Conservation (phyloP, 352 stramenopile genomes). For the Globisporangium cylindrosporum region DNA sequence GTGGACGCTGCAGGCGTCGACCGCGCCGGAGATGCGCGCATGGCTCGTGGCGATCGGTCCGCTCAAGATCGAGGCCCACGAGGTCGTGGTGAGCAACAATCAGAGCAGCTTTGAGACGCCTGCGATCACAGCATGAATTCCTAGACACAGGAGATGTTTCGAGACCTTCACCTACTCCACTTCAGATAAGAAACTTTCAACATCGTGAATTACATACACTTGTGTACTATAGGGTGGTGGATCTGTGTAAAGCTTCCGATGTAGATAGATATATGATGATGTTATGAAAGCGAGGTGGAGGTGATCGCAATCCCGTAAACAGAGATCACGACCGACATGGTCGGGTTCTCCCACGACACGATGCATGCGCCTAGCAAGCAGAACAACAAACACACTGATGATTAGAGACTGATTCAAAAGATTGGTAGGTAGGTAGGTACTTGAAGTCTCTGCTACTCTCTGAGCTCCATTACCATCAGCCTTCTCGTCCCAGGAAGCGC, state of each 20-base stretch:
- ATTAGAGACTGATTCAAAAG: background rate
- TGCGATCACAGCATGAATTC: conserved; percentile 23
- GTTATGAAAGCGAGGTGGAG: conserved; percentile 8
- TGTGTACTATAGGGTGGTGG: background rate
- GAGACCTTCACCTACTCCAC: no score
- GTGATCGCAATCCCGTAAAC: conserved; percentile 68
- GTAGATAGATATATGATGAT: no score
- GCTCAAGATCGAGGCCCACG: conserved; percentile 52
- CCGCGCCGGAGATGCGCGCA: conserved; percentile 51
- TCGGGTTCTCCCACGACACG: conserved; percentile 75
- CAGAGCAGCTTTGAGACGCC: conserved; percentile 24
- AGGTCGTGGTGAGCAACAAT: conserved; percentile 20
- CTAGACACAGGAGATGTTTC: no score
- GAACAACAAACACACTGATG: background rate
- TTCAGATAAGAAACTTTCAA: no score
- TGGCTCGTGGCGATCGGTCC: conserved; percentile 74
- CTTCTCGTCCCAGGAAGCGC: conserved; percentile 74
- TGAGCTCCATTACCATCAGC: conserved; percentile 39
- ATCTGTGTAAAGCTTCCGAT: no score
- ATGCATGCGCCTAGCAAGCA: conserved; percentile 45
- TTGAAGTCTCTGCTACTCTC: no score
- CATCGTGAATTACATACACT: background rate
- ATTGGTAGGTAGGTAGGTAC: no score
- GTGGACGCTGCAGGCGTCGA: conserved; percentile 78
- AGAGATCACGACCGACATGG: conserved; percentile 59